Evolutionary conservation across 208 protist species (phyloP).

Genomic region (Naegleria fowleri): DNA sequence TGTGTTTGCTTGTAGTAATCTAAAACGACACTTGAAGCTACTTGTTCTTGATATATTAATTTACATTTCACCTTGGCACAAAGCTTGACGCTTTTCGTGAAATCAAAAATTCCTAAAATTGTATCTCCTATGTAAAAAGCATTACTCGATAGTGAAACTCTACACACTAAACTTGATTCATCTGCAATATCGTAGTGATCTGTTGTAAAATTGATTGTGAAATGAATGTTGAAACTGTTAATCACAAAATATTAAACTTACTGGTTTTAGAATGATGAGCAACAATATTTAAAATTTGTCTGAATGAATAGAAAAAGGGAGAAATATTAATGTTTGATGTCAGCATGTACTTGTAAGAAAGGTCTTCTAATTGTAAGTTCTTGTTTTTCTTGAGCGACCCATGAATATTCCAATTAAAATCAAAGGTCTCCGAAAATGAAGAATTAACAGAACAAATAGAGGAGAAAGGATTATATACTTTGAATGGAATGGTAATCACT

Average conservation of each 20-base stretch:
- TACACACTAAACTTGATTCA: not conserved
- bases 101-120: constrained; percentile 15
- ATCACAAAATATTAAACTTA: not conserved
- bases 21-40: not conserved
- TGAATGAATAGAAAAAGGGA: constrained; percentile 15
- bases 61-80: not conserved
- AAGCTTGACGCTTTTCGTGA: not conserved
- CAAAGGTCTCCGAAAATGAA: no score
- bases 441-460: not conserved
- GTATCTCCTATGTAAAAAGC: constrained; percentile 8
- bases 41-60: not conserved
- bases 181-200: constrained; percentile 9
- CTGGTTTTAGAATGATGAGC: not conserved
- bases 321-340: not conserved
- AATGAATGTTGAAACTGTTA: no score
- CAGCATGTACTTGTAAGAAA: not conserved
- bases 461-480: constrained; percentile 1
- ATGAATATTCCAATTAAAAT: constrained; percentile 6
- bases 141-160: not conserved
- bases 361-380: not conserved
- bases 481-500: not conserved
- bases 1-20: not conserved
- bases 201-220: not conserved
- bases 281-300: not conserved
- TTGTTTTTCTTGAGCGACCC: no score